These are phyloP conservation scores for Elaeis oleifera DNA, from an alignment of 202 grass and related monocot genomes.

Conservation along the genomic window DNA sequence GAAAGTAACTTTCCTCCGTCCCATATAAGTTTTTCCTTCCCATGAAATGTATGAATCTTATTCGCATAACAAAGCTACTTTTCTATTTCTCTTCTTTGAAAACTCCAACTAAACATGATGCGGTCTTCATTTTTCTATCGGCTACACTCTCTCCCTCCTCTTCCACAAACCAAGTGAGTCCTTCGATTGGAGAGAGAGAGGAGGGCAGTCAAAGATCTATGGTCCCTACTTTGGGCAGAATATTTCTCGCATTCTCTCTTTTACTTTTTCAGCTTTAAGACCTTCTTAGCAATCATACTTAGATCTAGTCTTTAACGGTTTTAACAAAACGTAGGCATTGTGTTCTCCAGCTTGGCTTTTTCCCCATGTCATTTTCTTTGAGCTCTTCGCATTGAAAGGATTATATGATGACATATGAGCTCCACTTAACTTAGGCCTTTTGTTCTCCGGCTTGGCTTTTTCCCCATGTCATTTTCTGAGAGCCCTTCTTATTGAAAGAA, in stretches of 20 bases:
- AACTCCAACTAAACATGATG: no score
- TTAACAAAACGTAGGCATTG: background rate
- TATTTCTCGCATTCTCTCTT: background rate
- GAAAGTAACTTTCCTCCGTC: no score
- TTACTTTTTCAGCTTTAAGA: constrained; percentile 7
- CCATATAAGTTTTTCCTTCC: no score
- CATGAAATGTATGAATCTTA: no score
- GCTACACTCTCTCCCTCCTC: no score
- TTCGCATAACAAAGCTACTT: no score
- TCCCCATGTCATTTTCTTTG: background rate
- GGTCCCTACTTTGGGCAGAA: background rate
- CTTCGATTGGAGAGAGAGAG: background rate
- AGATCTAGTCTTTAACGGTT: background rate
- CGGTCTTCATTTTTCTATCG: no score
- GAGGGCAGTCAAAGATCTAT: background rate
- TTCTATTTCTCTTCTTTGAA: no score
- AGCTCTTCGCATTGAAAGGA: no score
- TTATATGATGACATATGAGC: no score
- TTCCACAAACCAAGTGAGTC: no score
- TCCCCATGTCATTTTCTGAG: background rate
- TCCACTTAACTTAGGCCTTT: background rate
- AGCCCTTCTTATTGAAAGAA: no score
- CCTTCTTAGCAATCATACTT: background rate
- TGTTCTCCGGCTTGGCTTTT: background rate
- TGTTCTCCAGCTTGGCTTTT: background rate